Conservation (phyloP, 345 rosid genomes). For the Anastatica hierochuntica region DNA sequence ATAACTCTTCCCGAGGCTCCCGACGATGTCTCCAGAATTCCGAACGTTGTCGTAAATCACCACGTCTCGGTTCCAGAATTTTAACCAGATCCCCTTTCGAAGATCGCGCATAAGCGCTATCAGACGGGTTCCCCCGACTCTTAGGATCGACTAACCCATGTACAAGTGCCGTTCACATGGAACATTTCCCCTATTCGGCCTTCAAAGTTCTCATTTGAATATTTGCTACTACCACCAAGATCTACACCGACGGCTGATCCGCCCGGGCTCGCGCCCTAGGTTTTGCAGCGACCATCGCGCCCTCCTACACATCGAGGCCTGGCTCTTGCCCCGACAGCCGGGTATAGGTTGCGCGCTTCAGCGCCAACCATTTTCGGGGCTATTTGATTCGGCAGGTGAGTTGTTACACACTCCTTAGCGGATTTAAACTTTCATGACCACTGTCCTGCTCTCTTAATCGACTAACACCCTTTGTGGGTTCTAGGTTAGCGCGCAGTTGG, state of each 20-base stretch:
- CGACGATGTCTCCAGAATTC: background rate
- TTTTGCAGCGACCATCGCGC: no score
- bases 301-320: no score
- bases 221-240: background rate
- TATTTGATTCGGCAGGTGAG: no score
- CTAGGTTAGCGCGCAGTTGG: constrained; percentile 2
- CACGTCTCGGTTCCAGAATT: background rate
- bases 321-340: no score
- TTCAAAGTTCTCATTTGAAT: background rate
- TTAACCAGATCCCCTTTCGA: background rate
- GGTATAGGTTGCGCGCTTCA: no score
- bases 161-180: background rate
- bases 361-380: no score
- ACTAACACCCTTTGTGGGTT: background rate
- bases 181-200: background rate
- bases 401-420: no score
- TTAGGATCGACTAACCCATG: no score
- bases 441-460: no score
- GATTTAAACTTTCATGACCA: no score
- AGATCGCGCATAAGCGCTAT: background rate
- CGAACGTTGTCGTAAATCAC: background rate
- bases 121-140: no score
- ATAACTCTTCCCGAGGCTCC: background rate
- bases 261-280: no score
- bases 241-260: background rate